A percentile compares a stretch with the other conserved stretches of the same genome.
Conservation (phyloP, 257 asterid species). For the Solanum corneliomulleri region DNA sequence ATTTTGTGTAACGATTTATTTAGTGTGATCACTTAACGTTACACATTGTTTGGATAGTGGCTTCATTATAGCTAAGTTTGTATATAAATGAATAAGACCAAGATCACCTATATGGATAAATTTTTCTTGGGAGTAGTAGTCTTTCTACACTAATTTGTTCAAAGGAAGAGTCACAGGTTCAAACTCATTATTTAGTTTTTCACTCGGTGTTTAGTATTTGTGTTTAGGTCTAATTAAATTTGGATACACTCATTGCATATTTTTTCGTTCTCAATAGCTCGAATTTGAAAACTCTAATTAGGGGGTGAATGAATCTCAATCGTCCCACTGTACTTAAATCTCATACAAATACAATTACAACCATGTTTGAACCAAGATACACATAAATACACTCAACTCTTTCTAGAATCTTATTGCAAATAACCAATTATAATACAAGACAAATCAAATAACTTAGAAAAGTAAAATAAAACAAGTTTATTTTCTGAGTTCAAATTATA, state of each 20-base stretch:
- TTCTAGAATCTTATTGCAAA: background rate
- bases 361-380: background rate
- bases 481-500: background rate
- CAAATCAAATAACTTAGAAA: background rate
- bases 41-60: background rate
- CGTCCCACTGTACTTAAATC: background rate
- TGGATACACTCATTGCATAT: background rate
- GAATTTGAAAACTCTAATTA: background rate
- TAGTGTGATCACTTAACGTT: background rate
- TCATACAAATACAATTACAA: background rate
- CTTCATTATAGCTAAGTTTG: background rate
- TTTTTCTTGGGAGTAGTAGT: background rate
- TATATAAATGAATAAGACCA: background rate
- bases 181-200: background rate
- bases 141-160: background rate
- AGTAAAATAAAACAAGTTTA: background rate
- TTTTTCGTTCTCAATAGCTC: fast-evolving
- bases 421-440: background rate
- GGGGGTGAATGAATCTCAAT: background rate
- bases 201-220: background rate
- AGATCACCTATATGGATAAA: background rate
- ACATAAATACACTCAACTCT: background rate
- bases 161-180: background rate
- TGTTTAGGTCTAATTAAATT: background rate
- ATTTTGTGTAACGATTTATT: background rate